Conservation (phyloP, 2,329 filamentous ascomycete genomes). For the Lasiodiplodia theobromae region DNA sequence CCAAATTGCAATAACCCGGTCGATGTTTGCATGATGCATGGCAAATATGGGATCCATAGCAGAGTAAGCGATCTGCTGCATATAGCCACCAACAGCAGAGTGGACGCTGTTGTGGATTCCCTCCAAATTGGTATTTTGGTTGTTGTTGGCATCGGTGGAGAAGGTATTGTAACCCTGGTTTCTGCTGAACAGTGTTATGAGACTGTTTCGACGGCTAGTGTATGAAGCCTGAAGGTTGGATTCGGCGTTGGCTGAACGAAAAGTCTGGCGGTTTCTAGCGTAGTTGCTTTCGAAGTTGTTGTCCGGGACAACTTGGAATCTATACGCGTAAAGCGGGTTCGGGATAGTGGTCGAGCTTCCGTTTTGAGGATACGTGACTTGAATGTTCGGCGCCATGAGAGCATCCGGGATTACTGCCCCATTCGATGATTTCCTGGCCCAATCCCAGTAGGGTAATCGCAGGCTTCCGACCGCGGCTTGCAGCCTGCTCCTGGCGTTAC, state of each 20-base stretch:
- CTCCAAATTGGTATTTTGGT: slow-evolving; percentile 28
- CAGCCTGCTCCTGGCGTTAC: slow-evolving; percentile 42
- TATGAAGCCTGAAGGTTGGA: slow-evolving; percentile 28
- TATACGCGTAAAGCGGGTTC: slow-evolving; percentile 50
- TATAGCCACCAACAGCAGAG: slow-evolving; percentile 39
- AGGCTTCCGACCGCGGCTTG: slow-evolving; percentile 46
- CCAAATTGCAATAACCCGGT: slow-evolving; percentile 73
- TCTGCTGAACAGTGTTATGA: slow-evolving; percentile 33
- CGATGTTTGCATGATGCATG: slow-evolving; percentile 46
- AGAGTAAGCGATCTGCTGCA: slow-evolving; percentile 74
- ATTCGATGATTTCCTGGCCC: slow-evolving; percentile 45
- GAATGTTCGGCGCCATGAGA: slow-evolving; percentile 44
- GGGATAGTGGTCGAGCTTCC: slow-evolving; percentile 39
- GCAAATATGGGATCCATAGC: slow-evolving; percentile 74
- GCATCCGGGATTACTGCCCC: slow-evolving; percentile 42
- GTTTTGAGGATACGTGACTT: slow-evolving; percentile 44
- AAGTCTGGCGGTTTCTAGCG: slow-evolving; percentile 26
- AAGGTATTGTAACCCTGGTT: slow-evolving; percentile 31
- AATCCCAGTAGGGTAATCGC: slow-evolving; percentile 55
- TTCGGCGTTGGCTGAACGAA: slow-evolving; percentile 55
- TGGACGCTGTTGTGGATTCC: slow-evolving; percentile 42
- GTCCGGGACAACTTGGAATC: slow-evolving; percentile 37
- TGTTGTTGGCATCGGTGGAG: slow-evolving; percentile 32
- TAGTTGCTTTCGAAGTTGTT: slow-evolving; percentile 43
- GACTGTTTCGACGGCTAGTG: slow-evolving; percentile 29